These are phyloP conservation scores for Taphrina deformans DNA, from an alignment of 1,139 yeast genomes.

Conservation along the genomic window DNA sequence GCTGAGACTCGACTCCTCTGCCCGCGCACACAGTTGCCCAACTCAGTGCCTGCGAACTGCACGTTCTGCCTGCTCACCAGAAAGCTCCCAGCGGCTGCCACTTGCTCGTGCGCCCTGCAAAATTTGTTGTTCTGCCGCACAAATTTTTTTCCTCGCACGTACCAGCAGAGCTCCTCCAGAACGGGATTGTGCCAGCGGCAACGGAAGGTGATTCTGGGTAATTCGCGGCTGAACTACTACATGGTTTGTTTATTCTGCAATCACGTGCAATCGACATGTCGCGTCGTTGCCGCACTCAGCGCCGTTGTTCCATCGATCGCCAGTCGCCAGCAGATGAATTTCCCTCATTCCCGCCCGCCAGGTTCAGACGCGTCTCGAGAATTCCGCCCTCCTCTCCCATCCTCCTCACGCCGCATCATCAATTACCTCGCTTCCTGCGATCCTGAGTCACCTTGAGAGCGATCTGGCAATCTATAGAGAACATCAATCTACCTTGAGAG, in stretches of 20 bases:
- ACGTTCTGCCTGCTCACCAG: too few relatives aligned
- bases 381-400: neutral
- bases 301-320: neutral
- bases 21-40: too few relatives aligned
- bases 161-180: slow-evolving; percentile 2
- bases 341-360: neutral
- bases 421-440: too few relatives aligned
- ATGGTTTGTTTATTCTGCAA: neutral
- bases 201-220: neutral
- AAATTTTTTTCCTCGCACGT: neutral
- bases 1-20: too few relatives aligned
- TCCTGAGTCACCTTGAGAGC: too few relatives aligned
- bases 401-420: neutral
- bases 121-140: neutral
- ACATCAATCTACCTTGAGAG: neutral
- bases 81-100: neutral
- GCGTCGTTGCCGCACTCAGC: neutral
- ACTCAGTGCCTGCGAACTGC: too few relatives aligned
- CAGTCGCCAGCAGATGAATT: slow-evolving; percentile 3
- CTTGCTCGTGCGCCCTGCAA: neutral
- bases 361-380: slow-evolving; percentile 1
- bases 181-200: neutral
- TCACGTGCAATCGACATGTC: neutral
- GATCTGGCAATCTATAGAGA: too few relatives aligned
- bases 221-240: neutral